phyloP scores from a whole-genome alignment of 192 early-diverging fungal species.

The Funneliformis mosseae region DNA sequence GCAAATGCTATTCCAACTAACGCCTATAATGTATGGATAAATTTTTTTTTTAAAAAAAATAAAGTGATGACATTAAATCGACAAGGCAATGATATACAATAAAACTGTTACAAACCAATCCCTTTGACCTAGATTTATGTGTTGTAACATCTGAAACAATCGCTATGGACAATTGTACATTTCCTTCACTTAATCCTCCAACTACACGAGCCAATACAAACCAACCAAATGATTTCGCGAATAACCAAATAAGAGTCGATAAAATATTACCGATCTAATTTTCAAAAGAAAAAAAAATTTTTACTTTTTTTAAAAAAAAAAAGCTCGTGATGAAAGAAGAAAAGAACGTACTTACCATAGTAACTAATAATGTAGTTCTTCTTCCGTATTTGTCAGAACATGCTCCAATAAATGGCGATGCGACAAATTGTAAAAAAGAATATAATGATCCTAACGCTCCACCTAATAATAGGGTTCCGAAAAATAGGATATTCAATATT shows the following conservation, averaged over 20 bases:
- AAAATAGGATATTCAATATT: no score
- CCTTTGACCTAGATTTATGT: slow-evolving; percentile 68
- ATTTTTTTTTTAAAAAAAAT: not conserved
- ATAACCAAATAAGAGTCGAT: slow-evolving; percentile 91
- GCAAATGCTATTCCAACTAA: slow-evolving; percentile 97
- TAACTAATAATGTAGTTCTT: slow-evolving; percentile 75
- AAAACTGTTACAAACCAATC: slow-evolving; percentile 60
- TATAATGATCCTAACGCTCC: slow-evolving; percentile 91
- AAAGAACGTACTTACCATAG: slow-evolving; percentile 65
- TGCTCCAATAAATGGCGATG: slow-evolving; percentile 81
- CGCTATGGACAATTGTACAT: slow-evolving; percentile 95
- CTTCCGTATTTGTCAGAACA: slow-evolving; percentile 81
- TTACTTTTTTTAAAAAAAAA: not conserved
- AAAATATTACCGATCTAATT: slow-evolving; percentile 81
- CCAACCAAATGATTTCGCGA: slow-evolving; percentile 75
- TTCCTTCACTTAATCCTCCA: slow-evolving; percentile 95
- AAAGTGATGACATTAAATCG: not conserved
- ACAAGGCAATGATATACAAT: not conserved
- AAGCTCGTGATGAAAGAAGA: not conserved
- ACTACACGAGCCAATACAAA: slow-evolving; percentile 88
- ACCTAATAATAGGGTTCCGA: no score
- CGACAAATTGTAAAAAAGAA: slow-evolving; percentile 90
- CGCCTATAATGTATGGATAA: slow-evolving; percentile 54
- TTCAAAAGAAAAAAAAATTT: not conserved
- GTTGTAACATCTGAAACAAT: slow-evolving; percentile 95